Percentiles rank a stretch among this genome's conserved stretches.
phyloP scores from a whole-genome alignment of 2,329 filamentous ascomycete species.

The Cercospora janseana region DNA sequence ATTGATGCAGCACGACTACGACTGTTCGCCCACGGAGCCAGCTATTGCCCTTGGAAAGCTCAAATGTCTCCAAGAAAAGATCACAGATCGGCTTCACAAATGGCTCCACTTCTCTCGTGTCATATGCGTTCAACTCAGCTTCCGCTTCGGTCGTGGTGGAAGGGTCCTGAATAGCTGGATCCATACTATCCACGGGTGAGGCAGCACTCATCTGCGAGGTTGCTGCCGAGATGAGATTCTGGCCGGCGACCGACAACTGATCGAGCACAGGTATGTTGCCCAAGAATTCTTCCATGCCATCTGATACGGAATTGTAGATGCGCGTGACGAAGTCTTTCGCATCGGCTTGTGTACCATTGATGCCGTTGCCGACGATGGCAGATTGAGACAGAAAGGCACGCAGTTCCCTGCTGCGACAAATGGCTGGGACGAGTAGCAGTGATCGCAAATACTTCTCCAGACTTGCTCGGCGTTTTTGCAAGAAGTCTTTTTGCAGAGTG shows the following conservation, averaged over 20 bases:
- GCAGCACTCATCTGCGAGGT: conserved; percentile 51
- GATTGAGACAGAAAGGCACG: conserved; percentile 87
- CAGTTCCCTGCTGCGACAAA: conserved; percentile 88
- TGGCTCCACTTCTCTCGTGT: conserved; percentile 82
- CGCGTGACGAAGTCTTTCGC: conserved; percentile 80
- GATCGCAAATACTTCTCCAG: conserved; percentile 75
- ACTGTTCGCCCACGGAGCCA: conserved; percentile 95
- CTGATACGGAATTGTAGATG: conserved; percentile 93
- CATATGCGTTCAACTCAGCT: conserved; percentile 89
- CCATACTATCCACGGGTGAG: conserved; percentile 45
- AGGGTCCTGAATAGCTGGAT: conserved; percentile 44
- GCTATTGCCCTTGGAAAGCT: conserved; percentile 90
- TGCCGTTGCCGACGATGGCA: conserved; percentile 63
- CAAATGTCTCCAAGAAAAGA: conserved; percentile 92
- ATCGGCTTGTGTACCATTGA: conserved; percentile 63
- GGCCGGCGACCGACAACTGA: conserved; percentile 86
- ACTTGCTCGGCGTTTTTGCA: conserved; percentile 80
- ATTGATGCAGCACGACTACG: conserved; percentile 91
- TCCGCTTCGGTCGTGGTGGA: conserved; percentile 72
- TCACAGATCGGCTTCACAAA: conserved; percentile 99
- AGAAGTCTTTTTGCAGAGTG: conserved; percentile 93
- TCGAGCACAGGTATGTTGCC: conserved; percentile 95
- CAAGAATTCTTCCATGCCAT: conserved; percentile 96
- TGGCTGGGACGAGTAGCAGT: conserved; percentile 81
- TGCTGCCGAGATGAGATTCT: conserved; percentile 80